Evolutionary conservation across 495 filamentous ascomycete species (phyloP).

Genomic region (Penicillium subrubescens): DNA sequence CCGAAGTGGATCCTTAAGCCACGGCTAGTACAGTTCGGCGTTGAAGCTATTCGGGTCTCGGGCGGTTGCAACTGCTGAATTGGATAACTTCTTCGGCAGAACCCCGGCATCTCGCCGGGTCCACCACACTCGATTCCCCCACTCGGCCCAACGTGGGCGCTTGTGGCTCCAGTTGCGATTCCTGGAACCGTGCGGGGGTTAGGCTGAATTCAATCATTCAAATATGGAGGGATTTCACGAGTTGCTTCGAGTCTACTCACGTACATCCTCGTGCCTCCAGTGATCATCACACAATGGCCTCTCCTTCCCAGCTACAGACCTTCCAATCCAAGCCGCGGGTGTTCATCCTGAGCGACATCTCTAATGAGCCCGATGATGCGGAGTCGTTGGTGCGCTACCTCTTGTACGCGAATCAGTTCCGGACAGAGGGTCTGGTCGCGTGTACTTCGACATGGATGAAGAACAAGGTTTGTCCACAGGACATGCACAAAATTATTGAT

Average conservation of each 20-base stretch:
- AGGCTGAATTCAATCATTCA: not conserved
- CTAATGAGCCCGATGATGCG: constrained; percentile 36
- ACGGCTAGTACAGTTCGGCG: not conserved
- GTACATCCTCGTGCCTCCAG: not conserved
- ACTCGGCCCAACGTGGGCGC: not conserved
- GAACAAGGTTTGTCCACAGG: constrained; percentile 15
- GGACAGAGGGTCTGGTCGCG: constrained; percentile 31
- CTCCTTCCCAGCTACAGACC: constrained; percentile 9
- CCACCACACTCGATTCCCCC: not conserved
- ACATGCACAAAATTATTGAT: constrained; percentile 17
- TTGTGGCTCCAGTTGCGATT: constrained; percentile 1
- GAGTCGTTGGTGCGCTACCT: constrained; percentile 31
- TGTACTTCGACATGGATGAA: constrained; percentile 19
- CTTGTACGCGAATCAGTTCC: constrained; percentile 31
- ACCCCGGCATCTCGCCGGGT: not conserved
- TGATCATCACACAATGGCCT: constrained; percentile 9
- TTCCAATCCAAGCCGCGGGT: constrained; percentile 19
- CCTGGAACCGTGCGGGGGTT: not conserved
- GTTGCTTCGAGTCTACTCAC: not conserved
- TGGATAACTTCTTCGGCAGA: not conserved
- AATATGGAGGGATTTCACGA: not conserved
- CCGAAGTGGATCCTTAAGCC: not conserved
- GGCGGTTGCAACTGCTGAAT: not conserved
- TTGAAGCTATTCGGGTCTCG: not conserved
- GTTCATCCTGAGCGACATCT: constrained; percentile 28